Evolutionary conservation across 495 filamentous ascomycete genomes (phyloP).

Genomic region (Daldinia vernicosa): DNA sequence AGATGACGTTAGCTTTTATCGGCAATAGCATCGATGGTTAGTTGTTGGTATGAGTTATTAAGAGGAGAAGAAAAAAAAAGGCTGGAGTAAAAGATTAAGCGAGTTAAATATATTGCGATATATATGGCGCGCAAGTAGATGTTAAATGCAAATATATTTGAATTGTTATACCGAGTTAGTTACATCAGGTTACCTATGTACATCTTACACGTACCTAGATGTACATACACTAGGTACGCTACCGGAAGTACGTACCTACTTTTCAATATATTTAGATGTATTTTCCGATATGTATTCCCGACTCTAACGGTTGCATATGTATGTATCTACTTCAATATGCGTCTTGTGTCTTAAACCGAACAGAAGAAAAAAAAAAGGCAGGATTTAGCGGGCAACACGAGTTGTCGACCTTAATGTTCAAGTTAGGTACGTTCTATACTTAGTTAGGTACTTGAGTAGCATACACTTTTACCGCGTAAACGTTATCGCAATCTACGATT

Average conservation of each 20-base stretch:
- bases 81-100: too few relatives aligned
- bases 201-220: too few relatives aligned
- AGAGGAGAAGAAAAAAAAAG: too few relatives aligned
- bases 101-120: too few relatives aligned
- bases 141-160: too few relatives aligned
- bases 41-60: too few relatives aligned
- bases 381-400: slow-evolving; percentile 29
- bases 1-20: neutral
- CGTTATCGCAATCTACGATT: slow-evolving; percentile 12
- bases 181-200: too few relatives aligned
- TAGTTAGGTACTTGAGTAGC: too few relatives aligned
- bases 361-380: slow-evolving; percentile 20
- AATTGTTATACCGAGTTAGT: too few relatives aligned
- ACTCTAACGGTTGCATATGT: slow-evolving; percentile 3
- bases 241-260: neutral
- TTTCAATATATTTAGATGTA: neutral
- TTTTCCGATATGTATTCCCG: slow-evolving; percentile 4
- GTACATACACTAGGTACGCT: too few relatives aligned
- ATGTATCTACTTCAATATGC: neutral
- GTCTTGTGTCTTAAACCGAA: neutral
- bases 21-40: neutral
- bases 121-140: too few relatives aligned
- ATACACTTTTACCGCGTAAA: neutral
- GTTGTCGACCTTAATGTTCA: neutral
- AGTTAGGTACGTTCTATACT: too few relatives aligned